phyloP scores from a whole-genome alignment of 2,329 filamentous ascomycete genomes.

The Lachnellula subtilissima region DNA sequence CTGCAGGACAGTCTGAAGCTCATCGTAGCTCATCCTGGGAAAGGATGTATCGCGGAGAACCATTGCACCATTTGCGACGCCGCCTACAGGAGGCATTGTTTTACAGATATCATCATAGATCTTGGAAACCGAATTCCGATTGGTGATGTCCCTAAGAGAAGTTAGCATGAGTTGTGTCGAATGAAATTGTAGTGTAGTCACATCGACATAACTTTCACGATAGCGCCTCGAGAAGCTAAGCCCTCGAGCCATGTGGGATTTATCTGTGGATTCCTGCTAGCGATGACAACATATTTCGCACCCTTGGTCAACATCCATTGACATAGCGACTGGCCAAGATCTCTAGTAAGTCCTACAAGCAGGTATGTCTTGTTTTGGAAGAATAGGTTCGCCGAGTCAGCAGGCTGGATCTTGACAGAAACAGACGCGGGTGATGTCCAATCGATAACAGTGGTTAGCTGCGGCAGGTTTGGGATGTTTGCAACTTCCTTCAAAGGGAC shows the following conservation, averaged over 20 bases:
- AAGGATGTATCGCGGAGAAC: conserved; percentile 37
- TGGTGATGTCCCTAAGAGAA: conserved; percentile 1
- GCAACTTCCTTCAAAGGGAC: not conserved
- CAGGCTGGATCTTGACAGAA: not conserved
- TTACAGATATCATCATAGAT: conserved; percentile 1
- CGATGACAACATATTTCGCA: conserved; percentile 34
- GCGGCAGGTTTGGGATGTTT: not conserved
- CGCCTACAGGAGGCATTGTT: conserved; percentile 31
- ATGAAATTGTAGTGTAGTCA: not conserved
- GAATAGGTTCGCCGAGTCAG: conserved; percentile 5
- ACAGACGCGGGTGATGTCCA: conserved; percentile 24
- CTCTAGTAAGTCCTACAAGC: conserved; percentile 26
- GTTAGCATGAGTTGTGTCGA: not conserved
- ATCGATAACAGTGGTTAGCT: not conserved
- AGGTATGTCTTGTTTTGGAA: conserved; percentile 28
- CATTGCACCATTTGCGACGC: conserved; percentile 42
- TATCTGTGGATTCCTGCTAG: conserved; percentile 36
- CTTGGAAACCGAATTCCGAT: not conserved
- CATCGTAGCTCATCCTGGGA: conserved; percentile 26
- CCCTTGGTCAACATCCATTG: conserved; percentile 38
- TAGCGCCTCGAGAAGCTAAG: conserved; percentile 6
- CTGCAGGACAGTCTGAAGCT: conserved; percentile 22
- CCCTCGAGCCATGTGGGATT: conserved; percentile 26
- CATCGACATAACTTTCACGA: not conserved
- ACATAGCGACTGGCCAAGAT: conserved; percentile 34